These are phyloP conservation scores for Saccharomycopsis javanensis DNA, from an alignment of 805 yeast species.

Conservation along the genomic window DNA sequence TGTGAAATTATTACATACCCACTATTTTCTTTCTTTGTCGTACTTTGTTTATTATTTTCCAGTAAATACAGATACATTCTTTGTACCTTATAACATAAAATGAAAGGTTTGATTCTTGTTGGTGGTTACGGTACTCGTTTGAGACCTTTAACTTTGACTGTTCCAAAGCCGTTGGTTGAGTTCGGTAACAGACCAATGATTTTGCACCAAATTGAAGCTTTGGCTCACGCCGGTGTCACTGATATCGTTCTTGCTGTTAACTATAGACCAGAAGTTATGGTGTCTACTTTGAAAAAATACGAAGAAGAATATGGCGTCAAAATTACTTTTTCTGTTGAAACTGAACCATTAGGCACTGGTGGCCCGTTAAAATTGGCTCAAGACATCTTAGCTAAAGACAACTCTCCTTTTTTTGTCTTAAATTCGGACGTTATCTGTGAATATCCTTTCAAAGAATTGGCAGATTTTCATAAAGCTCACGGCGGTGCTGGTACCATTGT, in stretches of 20 bases:
- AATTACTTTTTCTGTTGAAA: constrained; percentile 96
- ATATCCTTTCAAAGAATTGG: constrained; percentile 91
- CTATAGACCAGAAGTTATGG: constrained; percentile 99
- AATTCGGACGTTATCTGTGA: constrained; percentile 99
- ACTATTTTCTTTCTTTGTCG: too few relatives aligned
- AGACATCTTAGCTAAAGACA: constrained; percentile 84
- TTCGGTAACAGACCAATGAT: constrained; percentile 99
- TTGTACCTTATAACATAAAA: constrained; percentile 24
- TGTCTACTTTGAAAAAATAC: constrained; percentile 84
- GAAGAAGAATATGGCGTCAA: constrained; percentile 89
- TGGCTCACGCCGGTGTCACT: constrained; percentile 96
- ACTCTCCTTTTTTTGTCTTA: constrained; percentile 92
- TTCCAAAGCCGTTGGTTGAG: constrained; percentile 95
- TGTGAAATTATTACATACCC: too few relatives aligned
- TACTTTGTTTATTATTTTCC: background rate
- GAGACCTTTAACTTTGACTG: constrained; percentile 93
- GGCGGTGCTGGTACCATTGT: constrained; percentile 98
- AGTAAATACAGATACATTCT: background rate
- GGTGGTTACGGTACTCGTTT: constrained; percentile 99
- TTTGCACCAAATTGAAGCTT: constrained; percentile 95
- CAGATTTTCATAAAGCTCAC: constrained; percentile 86
- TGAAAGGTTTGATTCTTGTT: constrained; percentile 96
- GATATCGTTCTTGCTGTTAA: constrained; percentile 97
- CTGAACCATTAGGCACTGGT: constrained; percentile 98
- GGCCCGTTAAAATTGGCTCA: constrained; percentile 98